These are phyloP conservation scores for Plicaturopsis crispa DNA, from an alignment of 768 basidiomycete genomes.

Conservation along the genomic window DNA sequence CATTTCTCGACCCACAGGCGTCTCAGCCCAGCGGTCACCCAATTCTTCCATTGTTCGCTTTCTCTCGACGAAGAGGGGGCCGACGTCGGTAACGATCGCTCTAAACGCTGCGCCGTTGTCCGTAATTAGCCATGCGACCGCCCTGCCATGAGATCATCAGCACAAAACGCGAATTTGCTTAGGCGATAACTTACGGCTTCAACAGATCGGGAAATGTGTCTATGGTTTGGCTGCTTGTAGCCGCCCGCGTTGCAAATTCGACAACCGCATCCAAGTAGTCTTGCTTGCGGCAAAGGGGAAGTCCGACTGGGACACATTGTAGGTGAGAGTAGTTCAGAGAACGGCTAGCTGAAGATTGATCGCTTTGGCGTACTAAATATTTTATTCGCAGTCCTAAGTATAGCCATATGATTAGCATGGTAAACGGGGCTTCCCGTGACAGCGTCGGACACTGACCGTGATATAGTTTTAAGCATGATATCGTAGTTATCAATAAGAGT, in stretches of 20 bases:
- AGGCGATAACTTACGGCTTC: too few relatives aligned
- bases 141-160: too few relatives aligned
- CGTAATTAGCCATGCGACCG: too few relatives aligned
- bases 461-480: not conserved
- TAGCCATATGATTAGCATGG: too few relatives aligned
- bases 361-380: not conserved
- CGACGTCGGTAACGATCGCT: too few relatives aligned
- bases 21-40: conserved; percentile 20
- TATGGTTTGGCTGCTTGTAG: conserved; percentile 22
- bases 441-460: not conserved
- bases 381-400: not conserved
- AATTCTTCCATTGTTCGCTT: conserved; percentile 13
- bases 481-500: not conserved
- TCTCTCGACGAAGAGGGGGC: too few relatives aligned
- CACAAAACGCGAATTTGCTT: too few relatives aligned
- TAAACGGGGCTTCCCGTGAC: not conserved
- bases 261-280: conserved; percentile 32
- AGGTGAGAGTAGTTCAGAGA: too few relatives aligned
- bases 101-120: too few relatives aligned
- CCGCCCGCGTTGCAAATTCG: conserved; percentile 26
- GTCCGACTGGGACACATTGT: too few relatives aligned
- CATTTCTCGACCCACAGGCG: conserved; percentile 19
- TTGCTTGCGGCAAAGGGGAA: not conserved
- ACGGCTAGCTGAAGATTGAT: too few relatives aligned
- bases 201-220: conserved; percentile 37